Conservation (phyloP, 2,329 filamentous ascomycete species). For the Trichophyton verrucosum region DNA sequence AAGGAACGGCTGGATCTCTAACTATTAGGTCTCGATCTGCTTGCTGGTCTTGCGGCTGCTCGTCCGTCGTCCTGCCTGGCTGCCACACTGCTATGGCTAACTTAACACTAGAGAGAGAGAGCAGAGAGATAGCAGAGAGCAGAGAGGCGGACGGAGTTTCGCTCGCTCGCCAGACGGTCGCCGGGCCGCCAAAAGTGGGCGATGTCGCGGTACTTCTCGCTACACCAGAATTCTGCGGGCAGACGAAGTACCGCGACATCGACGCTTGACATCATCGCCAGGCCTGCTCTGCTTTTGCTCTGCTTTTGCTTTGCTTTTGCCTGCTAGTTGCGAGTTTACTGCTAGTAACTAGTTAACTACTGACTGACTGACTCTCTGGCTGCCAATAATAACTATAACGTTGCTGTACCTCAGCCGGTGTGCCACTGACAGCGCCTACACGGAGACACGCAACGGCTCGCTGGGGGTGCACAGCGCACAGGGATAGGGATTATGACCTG, state of each 20-base stretch:
- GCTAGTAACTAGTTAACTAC: too few relatives aligned
- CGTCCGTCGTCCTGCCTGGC: too few relatives aligned
- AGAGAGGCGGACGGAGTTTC: too few relatives aligned
- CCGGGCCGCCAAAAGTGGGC: neutral
- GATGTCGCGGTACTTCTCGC: neutral
- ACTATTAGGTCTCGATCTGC: too few relatives aligned
- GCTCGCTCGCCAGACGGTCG: too few relatives aligned
- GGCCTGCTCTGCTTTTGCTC: neutral
- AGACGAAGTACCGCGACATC: neutral
- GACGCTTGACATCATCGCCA: neutral
- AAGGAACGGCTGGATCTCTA: too few relatives aligned
- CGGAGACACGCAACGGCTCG: neutral
- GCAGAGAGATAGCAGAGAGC: too few relatives aligned
- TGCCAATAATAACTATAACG: neutral
- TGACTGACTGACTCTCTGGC: neutral
- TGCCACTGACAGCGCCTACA: neutral
- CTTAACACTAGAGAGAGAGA: too few relatives aligned
- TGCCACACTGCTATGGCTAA: too few relatives aligned
- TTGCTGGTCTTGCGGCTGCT: too few relatives aligned
- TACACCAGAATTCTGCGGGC: neutral
- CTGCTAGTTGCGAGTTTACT: neutral
- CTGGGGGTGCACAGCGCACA: neutral
- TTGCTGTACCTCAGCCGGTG: neutral
- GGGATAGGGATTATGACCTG: neutral
- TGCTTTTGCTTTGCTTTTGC: neutral